Percentiles rank a stretch among this genome's conserved stretches.
phyloP scores from a whole-genome alignment of 495 filamentous ascomycete genomes.

The Astrothelium subdiscretum region DNA sequence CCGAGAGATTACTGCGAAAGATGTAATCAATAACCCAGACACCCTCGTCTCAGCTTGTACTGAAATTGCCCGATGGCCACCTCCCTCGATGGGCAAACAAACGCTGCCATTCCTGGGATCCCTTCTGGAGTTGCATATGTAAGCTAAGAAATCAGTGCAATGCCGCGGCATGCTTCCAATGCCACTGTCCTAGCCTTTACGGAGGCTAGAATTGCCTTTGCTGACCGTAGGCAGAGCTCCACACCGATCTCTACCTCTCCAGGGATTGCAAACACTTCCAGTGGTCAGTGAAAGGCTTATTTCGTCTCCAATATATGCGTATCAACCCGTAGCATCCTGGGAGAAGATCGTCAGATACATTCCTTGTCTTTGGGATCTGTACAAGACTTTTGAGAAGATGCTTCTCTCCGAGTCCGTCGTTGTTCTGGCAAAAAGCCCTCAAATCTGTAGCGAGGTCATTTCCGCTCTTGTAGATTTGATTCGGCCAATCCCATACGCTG shows the following conservation, averaged over 20 bases:
- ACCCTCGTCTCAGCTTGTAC: slow-evolving; percentile 18
- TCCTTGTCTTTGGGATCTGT: slow-evolving; percentile 23
- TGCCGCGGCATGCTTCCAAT: too few relatives aligned
- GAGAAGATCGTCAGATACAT: slow-evolving; percentile 18
- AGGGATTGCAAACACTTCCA: slow-evolving; percentile 17
- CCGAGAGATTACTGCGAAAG: slow-evolving; percentile 16
- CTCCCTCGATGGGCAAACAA: slow-evolving; percentile 20
- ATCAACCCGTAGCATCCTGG: slow-evolving; percentile 24
- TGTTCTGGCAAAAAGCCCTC: slow-evolving; percentile 24
- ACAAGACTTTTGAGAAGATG: slow-evolving; percentile 24
- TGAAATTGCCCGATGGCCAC: slow-evolving; percentile 21
- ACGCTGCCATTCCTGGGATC: slow-evolving; percentile 24
- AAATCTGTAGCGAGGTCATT: slow-evolving; percentile 22
- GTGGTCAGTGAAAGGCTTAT: slow-evolving; percentile 5
- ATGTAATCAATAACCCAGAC: slow-evolving; percentile 19
- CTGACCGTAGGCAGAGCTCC: slow-evolving; percentile 10
- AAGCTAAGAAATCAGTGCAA: slow-evolving; percentile 1
- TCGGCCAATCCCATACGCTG: slow-evolving; percentile 25
- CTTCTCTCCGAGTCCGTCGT: slow-evolving; percentile 24
- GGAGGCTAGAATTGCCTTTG: not conserved
- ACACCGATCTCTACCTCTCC: slow-evolving; percentile 24
- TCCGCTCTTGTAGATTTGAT: slow-evolving; percentile 24
- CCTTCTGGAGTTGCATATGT: slow-evolving; percentile 22
- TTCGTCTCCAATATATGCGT: slow-evolving; percentile 16
- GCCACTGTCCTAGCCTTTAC: too few relatives aligned